Evolutionary conservation across 768 basidiomycete species (phyloP).

Genomic region (Mycena leptocephala): DNA sequence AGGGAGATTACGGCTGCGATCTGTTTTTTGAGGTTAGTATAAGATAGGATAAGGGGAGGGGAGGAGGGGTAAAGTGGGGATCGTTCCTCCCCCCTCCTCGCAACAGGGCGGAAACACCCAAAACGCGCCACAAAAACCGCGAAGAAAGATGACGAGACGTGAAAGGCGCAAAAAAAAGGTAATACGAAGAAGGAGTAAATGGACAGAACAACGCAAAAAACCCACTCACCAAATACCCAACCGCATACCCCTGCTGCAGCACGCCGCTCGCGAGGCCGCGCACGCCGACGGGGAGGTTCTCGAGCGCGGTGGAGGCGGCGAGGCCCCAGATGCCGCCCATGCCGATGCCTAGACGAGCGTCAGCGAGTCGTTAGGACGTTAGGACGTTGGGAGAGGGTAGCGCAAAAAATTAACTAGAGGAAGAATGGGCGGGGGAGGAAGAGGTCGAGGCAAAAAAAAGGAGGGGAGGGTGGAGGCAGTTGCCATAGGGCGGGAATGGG

Average conservation of each 20-base stretch:
- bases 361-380: too few relatives aligned
- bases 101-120: too few relatives aligned
- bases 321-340: constrained; percentile 96
- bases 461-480: too few relatives aligned
- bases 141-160: background rate
- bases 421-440: too few relatives aligned
- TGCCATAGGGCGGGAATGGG: too few relatives aligned
- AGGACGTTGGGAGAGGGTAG: too few relatives aligned
- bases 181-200: background rate
- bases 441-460: too few relatives aligned
- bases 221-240: constrained; percentile 73
- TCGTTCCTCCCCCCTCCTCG: too few relatives aligned
- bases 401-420: too few relatives aligned
- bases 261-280: constrained; percentile 91
- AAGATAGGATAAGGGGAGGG: background rate
- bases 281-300: constrained; percentile 89
- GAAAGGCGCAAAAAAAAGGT: too few relatives aligned
- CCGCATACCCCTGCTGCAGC: constrained; percentile 91
- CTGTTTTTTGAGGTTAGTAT: constrained; percentile 1
- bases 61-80: too few relatives aligned
- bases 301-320: constrained; percentile 86
- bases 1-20: constrained; percentile 90
- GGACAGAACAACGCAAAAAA: background rate
- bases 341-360: constrained; percentile 70
- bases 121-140: too few relatives aligned